phyloP scores from a whole-genome alignment of 2,329 filamentous ascomycete species.

The Whalleya microplaca region DNA sequence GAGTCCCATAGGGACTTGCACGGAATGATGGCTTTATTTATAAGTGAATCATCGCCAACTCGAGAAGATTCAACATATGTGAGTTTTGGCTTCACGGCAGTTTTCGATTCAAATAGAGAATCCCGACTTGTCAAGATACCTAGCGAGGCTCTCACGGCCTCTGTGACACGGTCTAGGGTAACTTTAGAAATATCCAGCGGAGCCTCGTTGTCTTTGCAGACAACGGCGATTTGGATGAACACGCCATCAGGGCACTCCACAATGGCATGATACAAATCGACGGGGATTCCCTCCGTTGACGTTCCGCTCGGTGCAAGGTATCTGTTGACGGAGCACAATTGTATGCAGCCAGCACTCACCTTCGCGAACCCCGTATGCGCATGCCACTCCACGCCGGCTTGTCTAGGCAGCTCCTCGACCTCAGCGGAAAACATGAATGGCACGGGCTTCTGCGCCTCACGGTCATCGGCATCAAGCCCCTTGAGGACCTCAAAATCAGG shows the following conservation, averaged over 20 bases:
- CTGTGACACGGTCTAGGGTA: slow-evolving; percentile 7
- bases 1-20: slow-evolving; percentile 48
- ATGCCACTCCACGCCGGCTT: slow-evolving; percentile 82
- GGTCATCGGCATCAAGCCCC: slow-evolving; percentile 41
- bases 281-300: neutral
- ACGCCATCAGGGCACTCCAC: slow-evolving; percentile 25
- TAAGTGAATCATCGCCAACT: slow-evolving; percentile 23
- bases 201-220: neutral
- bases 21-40: slow-evolving; percentile 40
- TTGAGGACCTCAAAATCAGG: slow-evolving; percentile 56
- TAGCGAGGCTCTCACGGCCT: slow-evolving; percentile 15
- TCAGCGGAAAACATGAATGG: slow-evolving; percentile 77
- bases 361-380: slow-evolving; percentile 63
- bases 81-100: slow-evolving; percentile 29
- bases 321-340: slow-evolving; percentile 11
- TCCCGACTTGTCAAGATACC: neutral
- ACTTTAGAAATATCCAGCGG: neutral
- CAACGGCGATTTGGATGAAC: slow-evolving; percentile 31
- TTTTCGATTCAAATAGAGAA: neutral
- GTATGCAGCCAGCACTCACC: slow-evolving; percentile 30
- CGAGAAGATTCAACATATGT: slow-evolving; percentile 28
- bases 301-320: neutral
- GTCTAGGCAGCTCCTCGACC: slow-evolving; percentile 75
- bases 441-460: slow-evolving; percentile 36
- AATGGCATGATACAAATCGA: slow-evolving; percentile 31